These are phyloP conservation scores for Kwoniella botswanensis DNA, from an alignment of 768 basidiomycete genomes.

Conservation along the genomic window DNA sequence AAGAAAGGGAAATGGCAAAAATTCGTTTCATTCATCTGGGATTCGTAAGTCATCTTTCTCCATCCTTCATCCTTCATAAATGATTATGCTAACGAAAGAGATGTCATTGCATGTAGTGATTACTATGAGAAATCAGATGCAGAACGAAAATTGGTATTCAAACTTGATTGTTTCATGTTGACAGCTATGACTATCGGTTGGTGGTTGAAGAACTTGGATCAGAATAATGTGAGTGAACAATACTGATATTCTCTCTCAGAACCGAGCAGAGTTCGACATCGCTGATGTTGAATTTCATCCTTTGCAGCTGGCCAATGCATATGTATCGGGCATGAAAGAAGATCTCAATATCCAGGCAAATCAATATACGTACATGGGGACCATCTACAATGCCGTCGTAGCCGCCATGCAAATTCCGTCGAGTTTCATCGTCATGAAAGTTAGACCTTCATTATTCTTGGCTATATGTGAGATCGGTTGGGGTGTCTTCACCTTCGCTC, in stretches of 20 bases:
- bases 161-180: conserved; percentile 38
- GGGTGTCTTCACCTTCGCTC: conserved; percentile 37
- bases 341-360: conserved; percentile 38
- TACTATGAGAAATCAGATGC: conserved; percentile 36
- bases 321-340: conserved; percentile 42
- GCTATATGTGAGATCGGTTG: conserved; percentile 35
- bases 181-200: conserved; percentile 34
- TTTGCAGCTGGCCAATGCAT: conserved; percentile 21
- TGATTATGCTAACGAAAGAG: too few relatives aligned
- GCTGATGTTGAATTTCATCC: neutral
- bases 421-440: conserved; percentile 30
- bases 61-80: too few relatives aligned
- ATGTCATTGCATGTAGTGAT: conserved; percentile 19
- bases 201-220: conserved; percentile 37
- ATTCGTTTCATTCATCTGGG: conserved; percentile 25
- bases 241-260: neutral
- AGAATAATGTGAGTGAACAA: conserved; percentile 26
- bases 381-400: conserved; percentile 36
- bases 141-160: conserved; percentile 37
- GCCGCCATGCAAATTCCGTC: conserved; percentile 29
- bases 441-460: conserved; percentile 26
- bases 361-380: conserved; percentile 34
- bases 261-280: neutral
- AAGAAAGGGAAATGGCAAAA: conserved; percentile 23
- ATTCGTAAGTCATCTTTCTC: conserved; percentile 12